Conservation (phyloP, 257 asterid genomes). For the Orobanche coerulescens region DNA sequence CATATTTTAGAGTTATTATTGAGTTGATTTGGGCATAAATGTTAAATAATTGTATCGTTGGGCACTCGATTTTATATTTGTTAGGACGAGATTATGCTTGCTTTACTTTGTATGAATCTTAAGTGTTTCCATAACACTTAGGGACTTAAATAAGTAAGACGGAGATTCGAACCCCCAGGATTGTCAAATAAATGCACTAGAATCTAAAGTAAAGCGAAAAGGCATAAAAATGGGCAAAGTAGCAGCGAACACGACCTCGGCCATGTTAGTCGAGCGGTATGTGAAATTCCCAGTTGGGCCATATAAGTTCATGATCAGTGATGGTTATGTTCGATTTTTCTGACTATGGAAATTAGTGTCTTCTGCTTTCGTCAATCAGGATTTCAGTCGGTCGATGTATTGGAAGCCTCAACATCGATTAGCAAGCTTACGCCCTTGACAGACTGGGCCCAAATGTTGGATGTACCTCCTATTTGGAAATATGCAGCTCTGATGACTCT, state of each 20-base stretch:
- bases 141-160: too few species aligned
- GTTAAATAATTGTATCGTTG: too few species aligned
- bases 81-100: too few species aligned
- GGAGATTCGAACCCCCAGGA: too few species aligned
- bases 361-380: constrained; percentile 37
- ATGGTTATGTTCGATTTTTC: constrained; percentile 25
- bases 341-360: constrained; percentile 43
- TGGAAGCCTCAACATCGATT: constrained; percentile 39
- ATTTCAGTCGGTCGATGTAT: constrained; percentile 33
- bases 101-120: too few species aligned
- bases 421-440: constrained; percentile 42
- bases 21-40: too few species aligned
- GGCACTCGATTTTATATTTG: too few species aligned
- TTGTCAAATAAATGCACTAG: too few species aligned
- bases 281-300: constrained; percentile 66
- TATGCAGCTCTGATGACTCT: constrained; percentile 45
- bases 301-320: constrained; percentile 33
- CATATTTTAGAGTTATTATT: too few species aligned
- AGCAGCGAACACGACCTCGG: constrained; percentile 65
- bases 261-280: constrained; percentile 48
- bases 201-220: too few species aligned
- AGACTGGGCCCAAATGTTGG: constrained; percentile 65
- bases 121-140: too few species aligned
- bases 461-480: constrained; percentile 45
- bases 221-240: too few species aligned